Conservation (phyloP, 257 asterid species). For the Petunia secreta region DNA sequence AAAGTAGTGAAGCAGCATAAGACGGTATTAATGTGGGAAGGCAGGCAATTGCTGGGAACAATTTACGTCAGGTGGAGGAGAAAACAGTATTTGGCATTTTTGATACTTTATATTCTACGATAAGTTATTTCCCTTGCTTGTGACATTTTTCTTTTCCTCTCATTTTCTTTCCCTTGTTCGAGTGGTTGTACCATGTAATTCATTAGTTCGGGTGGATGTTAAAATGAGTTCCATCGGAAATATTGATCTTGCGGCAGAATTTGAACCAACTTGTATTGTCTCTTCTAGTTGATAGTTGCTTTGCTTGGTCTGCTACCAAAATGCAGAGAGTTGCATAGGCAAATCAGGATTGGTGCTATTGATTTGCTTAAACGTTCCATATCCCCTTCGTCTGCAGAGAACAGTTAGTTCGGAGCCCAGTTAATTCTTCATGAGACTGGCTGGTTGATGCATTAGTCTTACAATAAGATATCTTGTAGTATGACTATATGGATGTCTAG, state of each 20-base stretch:
- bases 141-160: not conserved
- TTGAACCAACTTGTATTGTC: not conserved
- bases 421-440: too few relatives aligned
- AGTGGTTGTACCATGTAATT: slow-evolving; percentile 26
- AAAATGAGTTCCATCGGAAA: slow-evolving; percentile 15
- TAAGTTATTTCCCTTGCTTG: not conserved
- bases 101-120: slow-evolving; percentile 9
- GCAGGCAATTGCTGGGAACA: slow-evolving; percentile 51
- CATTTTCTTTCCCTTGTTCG: slow-evolving; percentile 4
- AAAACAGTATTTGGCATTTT: slow-evolving; percentile 42
- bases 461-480: too few relatives aligned
- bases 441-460: too few relatives aligned
- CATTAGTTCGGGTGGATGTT: slow-evolving; percentile 14
- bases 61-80: slow-evolving; percentile 65
- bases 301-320: not conserved
- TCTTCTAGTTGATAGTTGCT: not conserved
- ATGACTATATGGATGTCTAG: too few relatives aligned
- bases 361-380: not conserved
- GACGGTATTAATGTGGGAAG: slow-evolving; percentile 59
- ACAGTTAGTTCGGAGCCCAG: too few relatives aligned
- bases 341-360: not conserved
- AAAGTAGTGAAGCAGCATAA: slow-evolving; percentile 1
- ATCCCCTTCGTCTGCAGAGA: not conserved
- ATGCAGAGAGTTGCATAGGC: not conserved
- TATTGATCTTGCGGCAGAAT: slow-evolving; percentile 10